Evolutionary conservation across 495 filamentous ascomycete genomes (phyloP), one percentile per base, ranked within the genome.

Genomic region (Peziza echinospora): DNA sequence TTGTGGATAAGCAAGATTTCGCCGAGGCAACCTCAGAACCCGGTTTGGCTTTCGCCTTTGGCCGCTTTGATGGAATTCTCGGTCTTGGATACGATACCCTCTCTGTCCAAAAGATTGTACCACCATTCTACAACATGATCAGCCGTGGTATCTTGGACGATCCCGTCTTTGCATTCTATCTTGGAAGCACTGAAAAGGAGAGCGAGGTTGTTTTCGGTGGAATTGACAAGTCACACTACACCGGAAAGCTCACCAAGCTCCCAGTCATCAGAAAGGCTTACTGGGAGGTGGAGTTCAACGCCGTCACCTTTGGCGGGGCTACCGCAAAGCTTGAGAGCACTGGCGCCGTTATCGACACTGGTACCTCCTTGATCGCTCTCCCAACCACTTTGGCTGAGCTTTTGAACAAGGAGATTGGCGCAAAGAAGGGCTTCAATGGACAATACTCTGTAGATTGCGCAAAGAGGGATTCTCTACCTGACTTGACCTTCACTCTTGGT

Each of bases 191-290:
- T 55, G 74, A 77, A 58, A 71, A 76, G 58, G 71, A 79, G 59
- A 93, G 86, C 8, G 87, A 84, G 64, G 87, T 78, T 28, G 77
- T 77, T 45, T 96, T 99, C 51, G 91, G 91, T 64, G 91, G 91
- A 58, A 69, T 94, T 47, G 77, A 96, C 64, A 67, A 84, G 63
- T 66, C 67, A 57, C 82, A 83, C 69, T 96, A 84, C 71, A 77
- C 71, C 24, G 91, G 91, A 54, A 78, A 94, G 64, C 70, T 99
- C 57, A 83, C 76, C 50, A 86, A 80, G 60, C 84, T 99, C 52
- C 87, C 87, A 43, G 75, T 99, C 51, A 77, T 89, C 61, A 82
- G 91, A 59, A 94, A 94, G 78, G 91, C 91, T 30, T 99, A 99
- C 72, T 99, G 91, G 91, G 91, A 99, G 71, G 87, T 96, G 22